Evolutionary conservation across 768 basidiomycete species (phyloP), one percentile per base, ranked within the genome.

Genomic region (Galerina marginata): DNA sequence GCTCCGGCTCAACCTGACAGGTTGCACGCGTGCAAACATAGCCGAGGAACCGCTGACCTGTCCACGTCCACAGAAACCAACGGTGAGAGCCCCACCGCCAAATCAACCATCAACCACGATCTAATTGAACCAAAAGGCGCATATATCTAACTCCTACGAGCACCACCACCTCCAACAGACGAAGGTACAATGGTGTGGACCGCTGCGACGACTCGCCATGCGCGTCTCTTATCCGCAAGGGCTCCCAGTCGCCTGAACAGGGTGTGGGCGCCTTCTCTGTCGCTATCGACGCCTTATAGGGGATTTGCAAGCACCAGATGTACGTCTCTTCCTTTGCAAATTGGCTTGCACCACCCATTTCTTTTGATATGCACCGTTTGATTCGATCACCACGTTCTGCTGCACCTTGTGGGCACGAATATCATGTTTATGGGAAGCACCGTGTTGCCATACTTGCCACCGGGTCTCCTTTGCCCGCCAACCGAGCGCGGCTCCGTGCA

Each of bases 281-380:
- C 62, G 54, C 42, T 58, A 14, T 48, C 62, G 49, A 38, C 54
- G 15, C 39, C 54, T 43, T 55, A 50, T 36, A 49, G 65, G 47
- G 60, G 56, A 25, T 67, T 67, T 58, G 61, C 61, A 6, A 66
- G 59, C 59, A 58, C 65, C 44, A 63, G 44, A 66, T 63, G 65
- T 66, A 33, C 16, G 61, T 62, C 57, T 25, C 38, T 53, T 40
- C 45, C 45, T 51, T 39, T 23, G n/a, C n/a, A 9, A 26, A 9
- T 40, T 16, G 20, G 20, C 20, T 20, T 20, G 33, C 44, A 38
- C 9, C 12, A 40, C 25, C 29, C 9, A 25, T 38, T 38, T 26
- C 14, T 56, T 33, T 23, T 54, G 50, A 51, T 26, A 20, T 25
- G 43, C 45, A 44, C 14, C 46, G 39, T 16, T 23, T 37, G 54